Conservation (phyloP, 164 flowering plant genomes). For the Paratinospora sagittata region DNA sequence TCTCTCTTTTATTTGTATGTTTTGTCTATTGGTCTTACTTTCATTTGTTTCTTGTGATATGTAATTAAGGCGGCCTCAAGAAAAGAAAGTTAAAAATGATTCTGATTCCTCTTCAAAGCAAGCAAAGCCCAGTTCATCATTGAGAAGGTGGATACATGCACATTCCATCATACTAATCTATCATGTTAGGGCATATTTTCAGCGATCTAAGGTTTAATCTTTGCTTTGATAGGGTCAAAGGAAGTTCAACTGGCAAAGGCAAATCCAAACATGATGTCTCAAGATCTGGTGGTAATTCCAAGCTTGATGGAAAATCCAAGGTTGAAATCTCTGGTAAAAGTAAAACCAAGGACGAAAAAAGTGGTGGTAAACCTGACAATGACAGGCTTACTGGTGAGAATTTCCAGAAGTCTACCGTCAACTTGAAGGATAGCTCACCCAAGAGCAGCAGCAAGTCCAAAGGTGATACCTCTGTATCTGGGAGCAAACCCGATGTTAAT, state of each 20-base stretch:
- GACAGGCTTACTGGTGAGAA: slow-evolving; percentile 12
- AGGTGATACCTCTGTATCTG: neutral
- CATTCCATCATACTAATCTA: neutral
- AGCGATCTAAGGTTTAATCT: neutral
- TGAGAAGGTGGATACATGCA: slow-evolving; percentile 14
- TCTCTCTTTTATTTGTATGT: neutral
- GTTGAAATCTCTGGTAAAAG: slow-evolving; percentile 13
- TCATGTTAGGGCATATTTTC: neutral
- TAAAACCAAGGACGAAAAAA: slow-evolving; percentile 11
- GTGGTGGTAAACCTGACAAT: slow-evolving; percentile 13
- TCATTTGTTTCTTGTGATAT: slow-evolving; percentile 1
- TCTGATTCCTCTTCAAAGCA: slow-evolving; percentile 28
- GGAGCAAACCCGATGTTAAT: neutral
- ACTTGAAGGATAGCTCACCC: neutral
- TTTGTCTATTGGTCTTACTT: neutral
- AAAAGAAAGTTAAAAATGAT: slow-evolving; percentile 42
- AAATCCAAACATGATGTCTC: slow-evolving; percentile 39
- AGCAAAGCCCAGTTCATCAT: slow-evolving; percentile 16
- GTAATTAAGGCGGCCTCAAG: slow-evolving; percentile 29
- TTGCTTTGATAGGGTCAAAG: slow-evolving; percentile 28
- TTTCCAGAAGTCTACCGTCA: neutral
- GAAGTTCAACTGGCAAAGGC: slow-evolving; percentile 30
- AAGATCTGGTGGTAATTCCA: slow-evolving; percentile 23
- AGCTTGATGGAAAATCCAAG: slow-evolving; percentile 33
- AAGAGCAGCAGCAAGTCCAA: slow-evolving; percentile 5